Conservation (phyloP, 2,329 filamentous ascomycete genomes). For the Neurospora sp. region DNA sequence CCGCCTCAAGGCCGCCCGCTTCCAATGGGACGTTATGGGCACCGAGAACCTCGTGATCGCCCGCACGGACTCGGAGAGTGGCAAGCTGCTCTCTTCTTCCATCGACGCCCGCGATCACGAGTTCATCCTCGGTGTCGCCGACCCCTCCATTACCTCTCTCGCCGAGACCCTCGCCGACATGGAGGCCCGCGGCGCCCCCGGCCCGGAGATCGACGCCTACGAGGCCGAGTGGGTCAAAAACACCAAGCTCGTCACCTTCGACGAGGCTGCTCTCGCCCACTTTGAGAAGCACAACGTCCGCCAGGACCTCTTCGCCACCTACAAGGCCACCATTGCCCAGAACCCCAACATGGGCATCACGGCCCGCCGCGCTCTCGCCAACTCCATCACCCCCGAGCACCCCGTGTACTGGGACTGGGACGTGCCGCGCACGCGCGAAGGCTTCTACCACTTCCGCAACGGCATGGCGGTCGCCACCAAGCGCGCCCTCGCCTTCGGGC, state of each 20-base stretch:
- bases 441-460: constrained; percentile 82
- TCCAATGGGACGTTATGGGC: constrained; percentile 98
- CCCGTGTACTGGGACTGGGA: constrained; percentile 78
- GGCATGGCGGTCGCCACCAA: constrained; percentile 84
- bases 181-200: constrained; percentile 69
- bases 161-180: constrained; percentile 84
- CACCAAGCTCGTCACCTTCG: constrained; percentile 79
- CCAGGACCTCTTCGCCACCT: constrained; percentile 55
- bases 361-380: constrained; percentile 63
- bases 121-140: constrained; percentile 82
- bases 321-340: constrained; percentile 49
- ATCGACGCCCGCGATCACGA: constrained; percentile 94
- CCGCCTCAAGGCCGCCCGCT: constrained; percentile 78
- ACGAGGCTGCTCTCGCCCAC: constrained; percentile 76
- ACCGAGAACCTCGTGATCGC: constrained; percentile 91
- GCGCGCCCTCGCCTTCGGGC: constrained; percentile 81
- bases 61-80: constrained; percentile 90
- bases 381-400: constrained; percentile 47
- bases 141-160: constrained; percentile 63
- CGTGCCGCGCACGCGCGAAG: constrained; percentile 83
- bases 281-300: constrained; percentile 56
- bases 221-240: constrained; percentile 83
- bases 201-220: constrained; percentile 72
- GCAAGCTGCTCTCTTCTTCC: constrained; percentile 78
- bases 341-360: constrained; percentile 70